Evolutionary conservation across 371 early-diverging fungal genomes (phyloP), one percentile per base, ranked within the genome.

Genomic region (Actinomortierella wolfii): DNA sequence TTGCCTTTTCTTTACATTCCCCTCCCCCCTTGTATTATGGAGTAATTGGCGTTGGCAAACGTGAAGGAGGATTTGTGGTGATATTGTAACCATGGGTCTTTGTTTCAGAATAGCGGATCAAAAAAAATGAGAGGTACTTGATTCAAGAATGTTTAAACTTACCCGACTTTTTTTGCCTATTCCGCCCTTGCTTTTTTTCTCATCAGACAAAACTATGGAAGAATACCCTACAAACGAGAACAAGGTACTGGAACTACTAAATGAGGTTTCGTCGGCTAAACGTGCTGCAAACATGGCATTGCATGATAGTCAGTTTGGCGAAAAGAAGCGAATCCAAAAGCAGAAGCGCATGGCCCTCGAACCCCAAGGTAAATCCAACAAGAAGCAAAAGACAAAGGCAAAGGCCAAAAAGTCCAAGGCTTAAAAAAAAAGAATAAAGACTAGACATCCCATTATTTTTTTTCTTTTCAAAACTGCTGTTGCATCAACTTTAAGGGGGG

Each of bases 211-310:
- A 61, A 84, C 91, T 63, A 78, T 98, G 83, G 86, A 82, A 24
- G 91, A 94, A 59, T 89, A 83, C 61, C 71, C 80, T n/a, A 76
- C 95, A 1, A 57, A 80, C 7, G 98, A 98, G 67, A 86, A 87
- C 55, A 86, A 86, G 26, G 91, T 95, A 1, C 64, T 95, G 29
- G 93, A 94, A 15, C 69, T 85, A 6, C 74, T 99, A 61, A 86
- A 85, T 52, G 90, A 91, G 66, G 97, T 99, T 2, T 78, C 89
- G 11, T 78, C 91, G 0, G 99, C 99, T 7, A 95, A 94, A 67
- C 84, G 97, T 1, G 86, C 87, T 13, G 97, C 99, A 1, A 89
- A 83, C 21, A 88, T 96, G 95, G 78, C 89, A 57, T 70, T 92
- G 40, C 86, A 88, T 58, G 93, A 92, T 45, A 71, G 62, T 11